phyloP scores from a whole-genome alignment of 2,329 filamentous ascomycete species.

The Mollisiaceae sp. region DNA sequence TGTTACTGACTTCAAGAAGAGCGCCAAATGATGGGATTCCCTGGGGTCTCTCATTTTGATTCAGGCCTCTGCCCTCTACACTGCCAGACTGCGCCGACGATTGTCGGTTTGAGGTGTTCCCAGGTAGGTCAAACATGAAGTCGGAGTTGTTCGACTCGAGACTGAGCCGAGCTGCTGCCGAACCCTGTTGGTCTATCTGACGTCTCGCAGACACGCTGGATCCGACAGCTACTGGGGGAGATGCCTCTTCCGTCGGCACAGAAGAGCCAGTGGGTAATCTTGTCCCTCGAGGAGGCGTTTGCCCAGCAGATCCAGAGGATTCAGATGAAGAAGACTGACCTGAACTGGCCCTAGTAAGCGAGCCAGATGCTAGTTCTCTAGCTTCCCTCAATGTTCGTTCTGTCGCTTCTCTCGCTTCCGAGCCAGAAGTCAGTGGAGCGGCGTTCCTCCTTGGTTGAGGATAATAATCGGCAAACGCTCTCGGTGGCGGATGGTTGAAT shows the following conservation, averaged over 20 bases:
- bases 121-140: background rate
- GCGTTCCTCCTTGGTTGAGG: constrained; percentile 1
- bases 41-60: background rate
- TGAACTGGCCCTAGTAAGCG: background rate
- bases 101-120: background rate
- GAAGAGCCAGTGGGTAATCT: background rate
- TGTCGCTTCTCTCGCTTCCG: background rate
- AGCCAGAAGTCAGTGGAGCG: background rate
- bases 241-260: constrained; percentile 15
- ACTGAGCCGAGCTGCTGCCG: background rate
- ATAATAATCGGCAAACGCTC: constrained; percentile 6
- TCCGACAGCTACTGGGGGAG: constrained; percentile 24
- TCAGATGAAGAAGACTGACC: constrained; percentile 2
- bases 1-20: constrained; percentile 5
- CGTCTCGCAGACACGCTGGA: constrained; percentile 15
- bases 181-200: background rate
- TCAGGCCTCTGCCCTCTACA: background rate
- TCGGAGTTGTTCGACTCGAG: background rate
- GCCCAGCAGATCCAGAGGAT: constrained; percentile 6
- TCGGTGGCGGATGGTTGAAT: constrained; percentile 13
- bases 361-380: background rate
- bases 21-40: constrained; percentile 3
- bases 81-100: background rate
- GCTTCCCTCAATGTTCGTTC: background rate
- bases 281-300: constrained; percentile 5